Conservation (phyloP, 75 land plant species). For the Selaginella tamariscina region DNA sequence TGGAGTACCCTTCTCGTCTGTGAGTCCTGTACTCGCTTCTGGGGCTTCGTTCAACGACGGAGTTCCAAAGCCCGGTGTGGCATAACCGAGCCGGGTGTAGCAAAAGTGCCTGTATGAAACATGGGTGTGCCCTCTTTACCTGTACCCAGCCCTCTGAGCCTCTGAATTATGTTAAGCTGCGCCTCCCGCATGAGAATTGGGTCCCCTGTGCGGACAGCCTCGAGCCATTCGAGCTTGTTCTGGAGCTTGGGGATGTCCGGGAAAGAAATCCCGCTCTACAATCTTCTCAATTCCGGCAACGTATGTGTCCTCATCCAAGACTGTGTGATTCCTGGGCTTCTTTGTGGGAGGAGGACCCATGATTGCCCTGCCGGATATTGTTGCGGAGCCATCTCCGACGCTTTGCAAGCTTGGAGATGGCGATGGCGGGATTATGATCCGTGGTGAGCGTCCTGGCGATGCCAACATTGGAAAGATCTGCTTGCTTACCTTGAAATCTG, state of each 20-base stretch:
- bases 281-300: slow-evolving; percentile 88
- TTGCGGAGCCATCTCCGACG: slow-evolving; percentile 12
- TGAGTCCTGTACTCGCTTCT: not conserved
- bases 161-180: slow-evolving; percentile 83
- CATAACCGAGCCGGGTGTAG: slow-evolving; percentile 27
- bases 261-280: slow-evolving; percentile 84
- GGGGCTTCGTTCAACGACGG: not conserved
- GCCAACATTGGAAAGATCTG: too few species aligned
- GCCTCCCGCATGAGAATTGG: slow-evolving; percentile 75
- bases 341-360: slow-evolving; percentile 22
- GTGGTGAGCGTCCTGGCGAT: slow-evolving; percentile 88
- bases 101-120: slow-evolving; percentile 19
- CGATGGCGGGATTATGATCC: slow-evolving; percentile 49
- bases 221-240: slow-evolving; percentile 88
- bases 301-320: slow-evolving; percentile 76
- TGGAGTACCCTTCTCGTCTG: not conserved
- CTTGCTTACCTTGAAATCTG: too few species aligned
- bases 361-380: slow-evolving; percentile 11
- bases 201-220: slow-evolving; percentile 73
- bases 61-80: slow-evolving; percentile 20
- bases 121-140: slow-evolving; percentile 17
- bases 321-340: slow-evolving; percentile 20
- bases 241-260: slow-evolving; percentile 92
- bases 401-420: slow-evolving; percentile 23
- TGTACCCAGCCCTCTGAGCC: slow-evolving; percentile 28